These are phyloP conservation scores for Rutstroemia sp. DNA, from an alignment of 2,329 filamentous ascomycete genomes.

Conservation along the genomic window DNA sequence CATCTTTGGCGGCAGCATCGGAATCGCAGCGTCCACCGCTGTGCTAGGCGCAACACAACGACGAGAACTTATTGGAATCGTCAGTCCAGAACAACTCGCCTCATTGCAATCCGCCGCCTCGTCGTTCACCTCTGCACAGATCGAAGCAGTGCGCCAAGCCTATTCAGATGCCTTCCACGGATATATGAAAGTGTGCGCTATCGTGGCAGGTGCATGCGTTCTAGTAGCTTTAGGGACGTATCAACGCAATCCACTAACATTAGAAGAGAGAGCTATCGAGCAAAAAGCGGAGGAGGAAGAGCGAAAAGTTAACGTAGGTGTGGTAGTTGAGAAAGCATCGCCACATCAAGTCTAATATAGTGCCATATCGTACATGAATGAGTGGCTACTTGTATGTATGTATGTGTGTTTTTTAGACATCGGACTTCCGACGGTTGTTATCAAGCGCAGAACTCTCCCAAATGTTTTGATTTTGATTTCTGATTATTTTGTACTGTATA, in stretches of 20 bases:
- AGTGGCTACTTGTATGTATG: too few species aligned
- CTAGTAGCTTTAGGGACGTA: background rate
- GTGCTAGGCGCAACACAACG: constrained; percentile 34
- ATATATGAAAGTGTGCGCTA: constrained; percentile 20
- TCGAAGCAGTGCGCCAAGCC: constrained; percentile 12
- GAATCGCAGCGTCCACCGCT: constrained; percentile 51
- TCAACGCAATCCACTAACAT: background rate
- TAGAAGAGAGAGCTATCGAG: background rate
- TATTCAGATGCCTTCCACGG: constrained; percentile 20
- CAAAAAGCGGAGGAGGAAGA: too few species aligned
- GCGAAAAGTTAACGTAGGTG: too few species aligned
- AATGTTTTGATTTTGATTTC: too few species aligned
- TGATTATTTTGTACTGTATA: too few species aligned
- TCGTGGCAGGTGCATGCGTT: background rate
- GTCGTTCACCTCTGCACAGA: constrained; percentile 11
- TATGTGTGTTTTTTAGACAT: too few species aligned
- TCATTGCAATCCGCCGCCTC: background rate
- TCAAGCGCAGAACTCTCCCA: too few species aligned
- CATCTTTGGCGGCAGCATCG: constrained; percentile 52
- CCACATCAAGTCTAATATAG: too few species aligned
- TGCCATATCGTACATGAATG: too few species aligned
- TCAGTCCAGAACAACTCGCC: constrained; percentile 11
- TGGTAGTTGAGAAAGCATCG: too few species aligned
- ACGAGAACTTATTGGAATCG: constrained; percentile 10
- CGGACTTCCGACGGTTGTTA: too few species aligned